These are phyloP conservation scores for Cruciata laevipes DNA, from an alignment of 257 asterid species.

Conservation along the genomic window DNA sequence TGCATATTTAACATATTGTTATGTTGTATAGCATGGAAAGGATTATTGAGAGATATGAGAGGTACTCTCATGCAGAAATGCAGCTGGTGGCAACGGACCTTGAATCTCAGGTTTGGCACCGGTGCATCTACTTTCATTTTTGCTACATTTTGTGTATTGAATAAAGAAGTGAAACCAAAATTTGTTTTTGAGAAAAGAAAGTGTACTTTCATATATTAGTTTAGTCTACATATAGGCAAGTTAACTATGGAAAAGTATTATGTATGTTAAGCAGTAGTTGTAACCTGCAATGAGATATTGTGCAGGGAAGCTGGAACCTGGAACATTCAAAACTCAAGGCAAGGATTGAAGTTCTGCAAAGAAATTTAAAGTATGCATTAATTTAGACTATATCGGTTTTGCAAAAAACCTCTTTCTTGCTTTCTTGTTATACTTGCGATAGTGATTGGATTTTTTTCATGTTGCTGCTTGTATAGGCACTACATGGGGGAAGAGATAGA, in stretches of 20 bases:
- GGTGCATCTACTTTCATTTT: background rate
- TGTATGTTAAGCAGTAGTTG: background rate
- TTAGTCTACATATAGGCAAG: background rate
- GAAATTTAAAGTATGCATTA: conserved; percentile 62
- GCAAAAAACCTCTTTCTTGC: background rate
- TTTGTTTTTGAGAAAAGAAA: background rate
- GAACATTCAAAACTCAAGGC: conserved; percentile 88
- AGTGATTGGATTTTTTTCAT: background rate
- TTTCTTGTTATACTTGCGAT: background rate
- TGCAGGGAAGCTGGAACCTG: conserved; percentile 66
- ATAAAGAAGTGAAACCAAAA: background rate
- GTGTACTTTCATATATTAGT: background rate
- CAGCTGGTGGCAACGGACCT: conserved; percentile 37
- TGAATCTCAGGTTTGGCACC: conserved; percentile 42
- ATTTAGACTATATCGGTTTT: background rate
- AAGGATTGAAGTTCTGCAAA: conserved; percentile 68
- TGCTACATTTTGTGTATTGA: background rate
- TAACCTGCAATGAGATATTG: background rate
- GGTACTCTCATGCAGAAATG: conserved; percentile 62
- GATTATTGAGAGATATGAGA: conserved; percentile 76
- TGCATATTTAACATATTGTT: background rate
- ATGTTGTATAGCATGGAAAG: conserved; percentile 61
- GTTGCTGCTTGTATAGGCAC: conserved; percentile 35
- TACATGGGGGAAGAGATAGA: conserved; percentile 76
- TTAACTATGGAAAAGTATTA: background rate